Percentiles rank a stretch among this genome's conserved stretches.
phyloP scores from a whole-genome alignment of 352 stramenopile species.

The Plasmopara viticola region DNA sequence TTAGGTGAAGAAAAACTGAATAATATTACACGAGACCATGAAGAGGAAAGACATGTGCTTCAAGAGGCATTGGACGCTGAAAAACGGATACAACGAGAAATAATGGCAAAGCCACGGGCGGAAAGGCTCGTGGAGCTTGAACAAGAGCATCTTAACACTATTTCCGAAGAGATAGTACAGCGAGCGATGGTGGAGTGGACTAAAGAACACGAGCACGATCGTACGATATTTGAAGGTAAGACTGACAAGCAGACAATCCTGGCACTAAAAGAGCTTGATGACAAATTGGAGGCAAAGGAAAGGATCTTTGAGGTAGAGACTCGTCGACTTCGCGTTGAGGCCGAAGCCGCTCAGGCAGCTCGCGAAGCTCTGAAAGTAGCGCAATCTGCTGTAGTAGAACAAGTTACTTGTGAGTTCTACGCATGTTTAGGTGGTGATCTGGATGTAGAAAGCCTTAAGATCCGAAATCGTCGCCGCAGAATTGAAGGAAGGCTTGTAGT shows the following conservation, averaged over 20 bases:
- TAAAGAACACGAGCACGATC: constrained; percentile 19
- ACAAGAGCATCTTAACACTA: constrained; percentile 2
- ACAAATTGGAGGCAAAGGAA: constrained; percentile 16
- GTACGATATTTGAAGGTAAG: constrained; percentile 14
- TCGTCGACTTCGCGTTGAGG: constrained; percentile 11
- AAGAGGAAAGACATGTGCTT: constrained; percentile 16
- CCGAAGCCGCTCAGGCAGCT: constrained; percentile 22
- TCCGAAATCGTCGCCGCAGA: constrained; percentile 13
- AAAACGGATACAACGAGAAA: constrained; percentile 27
- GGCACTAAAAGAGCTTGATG: constrained; percentile 14
- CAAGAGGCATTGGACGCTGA: constrained; percentile 20
- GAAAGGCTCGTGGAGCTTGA: constrained; percentile 15
- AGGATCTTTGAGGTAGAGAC: constrained; percentile 9
- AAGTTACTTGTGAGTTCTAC: constrained; percentile 24
- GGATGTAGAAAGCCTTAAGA: constrained; percentile 11
- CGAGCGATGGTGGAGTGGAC: constrained; percentile 9
- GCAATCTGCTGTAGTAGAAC: constrained; percentile 23
- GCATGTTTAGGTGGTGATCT: constrained; percentile 10
- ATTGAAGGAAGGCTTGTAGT: constrained; percentile 22
- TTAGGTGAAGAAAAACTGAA: constrained; percentile 12
- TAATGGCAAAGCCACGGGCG: constrained; percentile 14
- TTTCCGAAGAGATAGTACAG: constrained; percentile 6
- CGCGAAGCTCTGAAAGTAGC: constrained; percentile 21
- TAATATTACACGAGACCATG: constrained; percentile 20
- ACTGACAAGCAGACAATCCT: constrained; percentile 17